phyloP scores from a whole-genome alignment of 768 basidiomycete genomes.

The Kwoniella heveanensis region DNA sequence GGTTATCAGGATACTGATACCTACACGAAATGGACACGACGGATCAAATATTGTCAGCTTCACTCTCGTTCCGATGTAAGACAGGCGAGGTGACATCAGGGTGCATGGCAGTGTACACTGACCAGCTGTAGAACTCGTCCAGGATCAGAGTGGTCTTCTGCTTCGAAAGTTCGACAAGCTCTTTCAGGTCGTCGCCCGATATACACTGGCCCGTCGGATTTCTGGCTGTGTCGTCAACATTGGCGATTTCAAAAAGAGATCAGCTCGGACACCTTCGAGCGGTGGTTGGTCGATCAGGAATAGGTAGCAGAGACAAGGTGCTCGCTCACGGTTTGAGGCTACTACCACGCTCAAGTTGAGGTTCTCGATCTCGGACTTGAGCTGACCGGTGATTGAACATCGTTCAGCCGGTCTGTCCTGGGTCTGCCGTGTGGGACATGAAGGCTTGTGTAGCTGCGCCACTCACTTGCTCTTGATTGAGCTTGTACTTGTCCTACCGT shows the following conservation, averaged over 20 bases:
- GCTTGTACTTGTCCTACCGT: slow-evolving; percentile 64
- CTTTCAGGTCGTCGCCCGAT: slow-evolving; percentile 75
- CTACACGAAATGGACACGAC: slow-evolving; percentile 6
- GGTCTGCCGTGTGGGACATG: too few relatives aligned
- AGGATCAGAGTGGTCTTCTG: slow-evolving; percentile 72
- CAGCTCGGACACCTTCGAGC: too few relatives aligned
- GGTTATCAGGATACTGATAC: slow-evolving; percentile 82
- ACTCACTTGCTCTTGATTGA: slow-evolving; percentile 64
- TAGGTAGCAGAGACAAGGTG: not conserved
- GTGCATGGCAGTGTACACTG: not conserved
- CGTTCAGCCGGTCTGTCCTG: too few relatives aligned
- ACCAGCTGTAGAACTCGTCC: slow-evolving; percentile 84
- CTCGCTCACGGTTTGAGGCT: slow-evolving; percentile 70
- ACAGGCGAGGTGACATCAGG: too few relatives aligned
- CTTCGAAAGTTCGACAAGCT: slow-evolving; percentile 71
- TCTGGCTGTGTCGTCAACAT: slow-evolving; percentile 61
- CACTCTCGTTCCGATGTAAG: too few relatives aligned
- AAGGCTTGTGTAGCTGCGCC: too few relatives aligned
- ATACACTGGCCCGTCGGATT: slow-evolving; percentile 93
- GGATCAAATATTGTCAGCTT: not conserved
- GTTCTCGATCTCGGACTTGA: slow-evolving; percentile 77
- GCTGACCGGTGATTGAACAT: too few relatives aligned
- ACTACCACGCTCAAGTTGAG: slow-evolving; percentile 84
- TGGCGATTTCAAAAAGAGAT: too few relatives aligned
- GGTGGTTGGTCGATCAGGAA: too few relatives aligned